A percentile compares a stretch with the other conserved stretches of the same genome.
Evolutionary conservation across 495 filamentous ascomycete genomes (phyloP).

Genomic region (Viridothelium virens): DNA sequence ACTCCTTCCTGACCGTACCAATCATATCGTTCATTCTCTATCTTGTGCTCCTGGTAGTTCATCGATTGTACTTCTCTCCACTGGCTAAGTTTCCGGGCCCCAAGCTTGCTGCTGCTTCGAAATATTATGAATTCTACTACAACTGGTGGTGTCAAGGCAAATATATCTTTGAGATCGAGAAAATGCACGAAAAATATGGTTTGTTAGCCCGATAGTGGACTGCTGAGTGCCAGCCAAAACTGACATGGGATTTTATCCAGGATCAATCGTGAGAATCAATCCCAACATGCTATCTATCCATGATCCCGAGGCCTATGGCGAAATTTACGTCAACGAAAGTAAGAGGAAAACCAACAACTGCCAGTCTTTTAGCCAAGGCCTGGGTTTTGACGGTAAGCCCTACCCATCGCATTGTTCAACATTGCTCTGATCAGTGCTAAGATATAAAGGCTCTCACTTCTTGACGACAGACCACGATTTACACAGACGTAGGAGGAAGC

Average conservation of each 20-base stretch:
- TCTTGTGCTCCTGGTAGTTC: conserved; percentile 1
- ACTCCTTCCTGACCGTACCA: too few relatives aligned
- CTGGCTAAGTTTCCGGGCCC: conserved; percentile 17
- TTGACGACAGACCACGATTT: neutral
- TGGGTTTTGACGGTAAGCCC: neutral
- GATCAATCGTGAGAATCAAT: conserved; percentile 31
- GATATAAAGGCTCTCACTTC: neutral
- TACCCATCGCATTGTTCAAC: too few relatives aligned
- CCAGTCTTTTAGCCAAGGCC: neutral
- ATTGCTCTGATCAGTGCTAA: too few relatives aligned
- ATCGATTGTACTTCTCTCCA: conserved; percentile 23
- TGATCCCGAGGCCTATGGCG: conserved; percentile 24
- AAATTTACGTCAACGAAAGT: conserved; percentile 19
- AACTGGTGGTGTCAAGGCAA: conserved; percentile 4
- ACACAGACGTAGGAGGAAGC: neutral
- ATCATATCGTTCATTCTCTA: too few relatives aligned
- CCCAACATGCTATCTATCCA: conserved; percentile 29
- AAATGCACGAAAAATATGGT: conserved; percentile 14
- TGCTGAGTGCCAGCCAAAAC: too few relatives aligned
- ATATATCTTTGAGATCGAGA: conserved; percentile 1
- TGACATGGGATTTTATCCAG: conserved; percentile 10
- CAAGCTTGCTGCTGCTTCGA: conserved; percentile 14
- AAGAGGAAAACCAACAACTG: neutral
- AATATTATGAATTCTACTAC: conserved; percentile 19
- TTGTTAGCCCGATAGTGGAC: neutral